These are phyloP conservation scores for Brassica balearica DNA, from an alignment of 441 rosid species.

Conservation along the genomic window DNA sequence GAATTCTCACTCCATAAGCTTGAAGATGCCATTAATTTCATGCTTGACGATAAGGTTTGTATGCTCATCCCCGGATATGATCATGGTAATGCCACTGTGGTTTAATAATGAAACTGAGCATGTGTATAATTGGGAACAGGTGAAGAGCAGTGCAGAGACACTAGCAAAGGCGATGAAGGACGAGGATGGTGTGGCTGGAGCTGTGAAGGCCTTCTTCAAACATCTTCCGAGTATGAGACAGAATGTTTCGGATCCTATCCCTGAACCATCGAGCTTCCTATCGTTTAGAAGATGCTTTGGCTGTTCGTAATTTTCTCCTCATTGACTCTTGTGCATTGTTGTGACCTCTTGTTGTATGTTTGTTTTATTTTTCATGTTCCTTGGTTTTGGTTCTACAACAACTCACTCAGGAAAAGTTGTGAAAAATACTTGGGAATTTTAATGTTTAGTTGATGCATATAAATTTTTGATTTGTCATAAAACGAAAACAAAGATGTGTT, in stretches of 20 bases:
- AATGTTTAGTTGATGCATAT: constrained; percentile 34
- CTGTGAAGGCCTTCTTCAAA: constrained; percentile 92
- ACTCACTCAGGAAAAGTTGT: constrained; percentile 33
- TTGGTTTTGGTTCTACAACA: constrained; percentile 31
- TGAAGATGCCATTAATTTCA: constrained; percentile 80
- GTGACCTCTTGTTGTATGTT: constrained; percentile 27
- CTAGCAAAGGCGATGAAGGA: constrained; percentile 91
- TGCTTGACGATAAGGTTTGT: constrained; percentile 72
- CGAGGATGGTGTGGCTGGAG: constrained; percentile 96
- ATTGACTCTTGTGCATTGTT: constrained; percentile 24
- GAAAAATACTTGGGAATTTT: constrained; percentile 13
- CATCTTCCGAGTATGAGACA: constrained; percentile 62
- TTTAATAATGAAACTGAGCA: constrained; percentile 32
- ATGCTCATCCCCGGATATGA: not conserved
- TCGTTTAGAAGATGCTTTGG: constrained; percentile 79
- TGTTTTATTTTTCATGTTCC: constrained; percentile 4
- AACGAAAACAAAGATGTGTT: not conserved
- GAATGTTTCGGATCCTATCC: constrained; percentile 44
- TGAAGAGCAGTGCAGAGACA: constrained; percentile 79
- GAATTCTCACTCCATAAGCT: constrained; percentile 85
- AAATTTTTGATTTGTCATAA: constrained; percentile 12
- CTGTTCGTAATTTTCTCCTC: constrained; percentile 58
- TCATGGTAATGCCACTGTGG: not conserved
- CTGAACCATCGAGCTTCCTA: constrained; percentile 55
- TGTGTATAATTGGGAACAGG: constrained; percentile 52